Conservation (phyloP, 768 basidiomycete genomes). For the Tylopilus vinaceipallidus region DNA sequence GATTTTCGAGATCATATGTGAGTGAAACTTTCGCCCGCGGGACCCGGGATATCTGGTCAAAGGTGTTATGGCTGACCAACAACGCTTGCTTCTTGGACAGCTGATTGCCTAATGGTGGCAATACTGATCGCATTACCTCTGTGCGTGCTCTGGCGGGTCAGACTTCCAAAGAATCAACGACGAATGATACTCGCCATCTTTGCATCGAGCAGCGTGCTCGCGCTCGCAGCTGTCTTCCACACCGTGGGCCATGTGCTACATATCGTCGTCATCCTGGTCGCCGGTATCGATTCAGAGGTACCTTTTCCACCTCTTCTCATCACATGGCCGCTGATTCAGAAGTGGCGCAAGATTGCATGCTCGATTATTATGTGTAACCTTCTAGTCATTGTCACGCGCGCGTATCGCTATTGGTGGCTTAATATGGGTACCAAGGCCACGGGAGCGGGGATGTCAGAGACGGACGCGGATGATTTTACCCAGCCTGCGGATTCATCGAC, state of each 20-base stretch:
- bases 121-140: slow-evolving; percentile 18
- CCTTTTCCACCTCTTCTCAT: neutral
- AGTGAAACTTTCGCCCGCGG: neutral
- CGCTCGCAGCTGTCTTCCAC: slow-evolving; percentile 11
- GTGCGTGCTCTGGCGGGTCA: slow-evolving; percentile 16
- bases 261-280: neutral
- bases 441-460: neutral
- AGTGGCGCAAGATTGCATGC: slow-evolving; percentile 1
- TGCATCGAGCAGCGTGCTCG: slow-evolving; percentile 13
- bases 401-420: slow-evolving; percentile 6
- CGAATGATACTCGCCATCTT: slow-evolving; percentile 20
- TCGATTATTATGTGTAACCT: slow-evolving; percentile 18
- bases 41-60: neutral
- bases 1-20: slow-evolving; percentile 7
- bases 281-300: slow-evolving; percentile 9
- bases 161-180: slow-evolving; percentile 9
- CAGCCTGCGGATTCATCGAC: neutral
- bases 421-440: neutral
- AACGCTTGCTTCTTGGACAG: neutral
- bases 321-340: neutral
- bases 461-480: slow-evolving; percentile 7
- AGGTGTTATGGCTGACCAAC: neutral
- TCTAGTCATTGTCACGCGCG: slow-evolving; percentile 16
- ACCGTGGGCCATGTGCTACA: neutral
- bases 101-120: slow-evolving; percentile 2